phyloP scores from a whole-genome alignment of 2,329 filamentous ascomycete species.

The Colletotrichum sp. region DNA sequence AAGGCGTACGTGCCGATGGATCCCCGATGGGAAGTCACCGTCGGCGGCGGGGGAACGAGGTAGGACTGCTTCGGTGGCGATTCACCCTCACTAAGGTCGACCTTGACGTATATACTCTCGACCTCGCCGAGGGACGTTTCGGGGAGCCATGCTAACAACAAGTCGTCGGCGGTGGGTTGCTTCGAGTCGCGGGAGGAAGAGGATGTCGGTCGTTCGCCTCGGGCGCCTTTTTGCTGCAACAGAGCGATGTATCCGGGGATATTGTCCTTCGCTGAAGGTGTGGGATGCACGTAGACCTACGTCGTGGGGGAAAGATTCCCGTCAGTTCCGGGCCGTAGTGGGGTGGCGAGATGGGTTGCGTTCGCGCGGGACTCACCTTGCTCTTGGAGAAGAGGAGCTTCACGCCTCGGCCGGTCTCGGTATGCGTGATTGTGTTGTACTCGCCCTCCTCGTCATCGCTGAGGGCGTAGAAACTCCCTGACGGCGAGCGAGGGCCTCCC shows the following conservation, averaged over 20 bases:
- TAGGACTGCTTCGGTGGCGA: conserved; percentile 85
- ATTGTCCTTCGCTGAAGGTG: conserved; percentile 92
- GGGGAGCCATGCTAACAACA: conserved; percentile 92
- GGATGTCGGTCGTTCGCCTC: conserved; percentile 44
- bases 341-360: neutral
- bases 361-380: conserved; percentile 65
- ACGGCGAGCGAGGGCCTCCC: conserved; percentile 67
- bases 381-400: conserved; percentile 96
- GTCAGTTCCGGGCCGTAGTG: neutral
- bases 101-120: conserved; percentile 90
- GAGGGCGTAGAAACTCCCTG: conserved; percentile 91
- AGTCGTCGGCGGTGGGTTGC: conserved; percentile 66
- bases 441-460: conserved; percentile 96
- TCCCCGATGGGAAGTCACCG: conserved; percentile 76
- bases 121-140: conserved; percentile 87
- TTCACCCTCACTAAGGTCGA: conserved; percentile 84
- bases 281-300: conserved; percentile 94
- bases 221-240: conserved; percentile 79
- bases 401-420: conserved; percentile 78
- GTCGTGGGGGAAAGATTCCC: conserved; percentile 17
- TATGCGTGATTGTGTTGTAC: conserved; percentile 91
- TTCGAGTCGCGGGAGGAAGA: conserved; percentile 42
- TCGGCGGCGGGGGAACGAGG: conserved; percentile 89
- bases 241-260: conserved; percentile 93
- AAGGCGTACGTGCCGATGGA: conserved; percentile 86